Base-by-base conservation (phyloP, 2,329 filamentous ascomycete genomes). In the Colletotrichum camelliae region DNA sequence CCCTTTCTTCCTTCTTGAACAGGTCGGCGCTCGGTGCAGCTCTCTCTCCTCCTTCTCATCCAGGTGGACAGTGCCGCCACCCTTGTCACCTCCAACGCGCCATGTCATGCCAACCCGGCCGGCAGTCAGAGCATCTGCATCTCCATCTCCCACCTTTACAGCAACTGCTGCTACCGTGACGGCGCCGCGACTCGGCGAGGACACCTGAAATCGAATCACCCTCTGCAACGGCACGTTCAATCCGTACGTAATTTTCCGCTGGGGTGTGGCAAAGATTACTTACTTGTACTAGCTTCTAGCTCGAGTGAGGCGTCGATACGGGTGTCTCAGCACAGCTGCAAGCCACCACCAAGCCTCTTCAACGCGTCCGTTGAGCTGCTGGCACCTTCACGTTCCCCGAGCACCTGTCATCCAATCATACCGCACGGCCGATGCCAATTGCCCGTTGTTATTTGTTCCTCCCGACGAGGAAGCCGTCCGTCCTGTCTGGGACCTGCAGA, bases 331-430 rank as follows among this genome's bases (percentile, higher is more conserved):
- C 68, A 67, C 61, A 67, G 68, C 68, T 48, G 43, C 61, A 39
- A 13, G 55, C 39, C 69, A 58, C 67, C 52, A 57, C 24, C 29
- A 67, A 57, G 66, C 66, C 48, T 68, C 52, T 21, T 66, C 72
- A 72, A 67, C 60, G 68, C 58, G 68, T 52, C 35, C 61, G 21
- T 33, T 39, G 21, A 60, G 57, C 67, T 35, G 58, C 15, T 27
- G 37, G 70, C 24, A 27, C 24, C 24, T 27, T 27, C 74, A 69
- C 35, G 67, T 69, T 69, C 55, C 52, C 66, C 35, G 35, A 61
- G 33, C 43, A 69, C 43, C 74, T 73, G 73, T 35, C 74, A 73
- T 75, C 74, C 74, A 73, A 75, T 73, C 21, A 68, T 43, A 58
- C 13, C 65, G 74, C 74, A 75, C 70, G 60, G 70, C 21, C 33